phyloP scores from a whole-genome alignment of 2,329 filamentous ascomycete genomes.

The Pseudofabraea citricarpa region DNA sequence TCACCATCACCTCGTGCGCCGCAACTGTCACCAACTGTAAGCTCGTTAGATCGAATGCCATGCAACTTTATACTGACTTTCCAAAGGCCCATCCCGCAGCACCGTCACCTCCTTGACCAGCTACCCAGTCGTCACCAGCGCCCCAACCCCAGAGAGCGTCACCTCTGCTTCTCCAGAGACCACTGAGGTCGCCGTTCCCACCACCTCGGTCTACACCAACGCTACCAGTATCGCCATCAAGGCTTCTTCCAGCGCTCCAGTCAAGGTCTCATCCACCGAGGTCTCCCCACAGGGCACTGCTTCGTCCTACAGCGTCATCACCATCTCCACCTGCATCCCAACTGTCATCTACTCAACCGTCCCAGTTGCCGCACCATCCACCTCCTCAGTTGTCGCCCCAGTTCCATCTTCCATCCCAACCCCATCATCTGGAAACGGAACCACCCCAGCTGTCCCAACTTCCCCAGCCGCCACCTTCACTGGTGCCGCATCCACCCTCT shows the following conservation, averaged over 20 bases:
- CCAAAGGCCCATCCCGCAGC: slow-evolving; percentile 15
- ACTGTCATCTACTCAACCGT: slow-evolving; percentile 19
- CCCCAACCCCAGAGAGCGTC: slow-evolving; percentile 1
- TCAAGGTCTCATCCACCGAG: too few relatives aligned
- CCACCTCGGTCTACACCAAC: slow-evolving; percentile 26
- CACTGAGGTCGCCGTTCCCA: slow-evolving; percentile 7
- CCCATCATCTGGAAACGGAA: slow-evolving; percentile 10
- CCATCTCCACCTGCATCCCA: slow-evolving; percentile 20
- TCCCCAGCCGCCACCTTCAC: slow-evolving; percentile 15
- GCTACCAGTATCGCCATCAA: too few relatives aligned
- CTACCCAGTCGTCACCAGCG: slow-evolving; percentile 13
- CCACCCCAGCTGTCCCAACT: slow-evolving; percentile 11
- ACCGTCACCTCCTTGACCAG: slow-evolving; percentile 17
- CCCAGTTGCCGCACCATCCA: slow-evolving; percentile 22
- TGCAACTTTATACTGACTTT: not conserved
- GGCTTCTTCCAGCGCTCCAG: too few relatives aligned
- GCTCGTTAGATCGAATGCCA: not conserved
- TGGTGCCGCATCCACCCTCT: slow-evolving; percentile 24
- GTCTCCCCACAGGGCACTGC: slow-evolving; percentile 18
- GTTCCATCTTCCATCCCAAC: slow-evolving; percentile 9
- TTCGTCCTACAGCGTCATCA: slow-evolving; percentile 16
- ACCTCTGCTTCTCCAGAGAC: not conserved
- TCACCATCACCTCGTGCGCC: slow-evolving; percentile 47
- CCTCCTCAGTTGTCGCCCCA: slow-evolving; percentile 11
- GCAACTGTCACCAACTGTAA: slow-evolving; percentile 42